Conservation (phyloP, 2,329 filamentous ascomycete genomes). For the Tolypocladium ovalisporum region DNA sequence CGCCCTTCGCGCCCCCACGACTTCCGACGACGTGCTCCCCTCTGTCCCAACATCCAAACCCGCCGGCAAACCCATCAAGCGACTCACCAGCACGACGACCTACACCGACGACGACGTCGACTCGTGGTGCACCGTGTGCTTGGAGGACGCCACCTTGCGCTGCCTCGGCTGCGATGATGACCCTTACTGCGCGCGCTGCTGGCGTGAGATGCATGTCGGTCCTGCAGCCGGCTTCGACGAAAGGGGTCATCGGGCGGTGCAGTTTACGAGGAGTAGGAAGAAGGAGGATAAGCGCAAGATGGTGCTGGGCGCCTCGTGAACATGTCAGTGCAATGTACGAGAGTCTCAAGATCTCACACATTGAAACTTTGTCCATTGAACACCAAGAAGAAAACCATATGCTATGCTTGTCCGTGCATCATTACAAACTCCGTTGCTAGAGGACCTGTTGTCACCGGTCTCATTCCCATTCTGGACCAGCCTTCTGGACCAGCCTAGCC, state of each 20-base stretch:
- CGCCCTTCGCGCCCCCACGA: slow-evolving; percentile 30
- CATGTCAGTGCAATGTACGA: neutral
- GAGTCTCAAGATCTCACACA: neutral
- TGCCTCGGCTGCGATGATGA: slow-evolving; percentile 64
- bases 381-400: neutral
- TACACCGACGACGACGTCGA: slow-evolving; percentile 62
- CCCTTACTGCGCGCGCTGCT: slow-evolving; percentile 68
- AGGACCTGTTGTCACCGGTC: neutral
- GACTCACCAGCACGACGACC: slow-evolving; percentile 26
- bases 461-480: neutral
- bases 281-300: slow-evolving; percentile 20
- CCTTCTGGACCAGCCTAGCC: neutral
- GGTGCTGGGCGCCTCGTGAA: slow-evolving; percentile 21
- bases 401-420: neutral
- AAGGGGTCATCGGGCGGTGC: slow-evolving; percentile 54
- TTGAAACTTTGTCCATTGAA: neutral
- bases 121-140: slow-evolving; percentile 74
- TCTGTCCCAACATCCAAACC: slow-evolving; percentile 40
- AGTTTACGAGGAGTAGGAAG: slow-evolving; percentile 32
- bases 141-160: slow-evolving; percentile 62
- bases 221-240: slow-evolving; percentile 61
- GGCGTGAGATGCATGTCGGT: slow-evolving; percentile 69
- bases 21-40: slow-evolving; percentile 25
- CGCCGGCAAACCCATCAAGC: slow-evolving; percentile 25
- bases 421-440: neutral